Base-by-base conservation (phyloP, 208 protist genomes). In the Leishmania guyanensis region DNA sequence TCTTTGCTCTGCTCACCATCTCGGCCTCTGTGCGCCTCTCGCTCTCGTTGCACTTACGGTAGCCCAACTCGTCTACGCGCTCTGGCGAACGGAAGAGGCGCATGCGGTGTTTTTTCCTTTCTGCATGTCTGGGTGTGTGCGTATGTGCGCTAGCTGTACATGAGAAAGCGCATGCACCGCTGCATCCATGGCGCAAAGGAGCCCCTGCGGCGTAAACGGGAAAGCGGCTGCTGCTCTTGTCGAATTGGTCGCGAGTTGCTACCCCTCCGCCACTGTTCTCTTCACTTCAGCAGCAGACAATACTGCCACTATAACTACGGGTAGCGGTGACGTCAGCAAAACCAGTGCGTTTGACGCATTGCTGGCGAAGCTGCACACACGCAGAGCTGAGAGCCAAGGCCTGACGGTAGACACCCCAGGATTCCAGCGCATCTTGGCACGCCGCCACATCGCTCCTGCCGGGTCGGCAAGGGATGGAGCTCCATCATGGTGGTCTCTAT, bases 261-360 rank as follows among this genome's bases (percentile, higher is more conserved):
- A 82, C 78, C 82, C 82, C 0, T 79, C 65, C 3, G 77, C 82
- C 26, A 72, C 74, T 14, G 73, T 82, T 43, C 53, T 86, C 22
- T 82, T 86, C 66, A 29, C 82, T 39, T 48, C 39, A 9, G 39
- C 65, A 5, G 17, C n/a, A 29, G 29, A 29, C 33, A 76, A 6
- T 5, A 16, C 12, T 43, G 33, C 48, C 1, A 20, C 69, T 16
- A 12, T 22, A 0, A 33, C 43, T 16, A 12, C 39, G 1, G 20
- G 3, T 53, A 20, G 0, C 43, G 46, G 26, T 33, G 46, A 73
- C 16, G 3, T 58, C 51, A 3, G 6, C 71, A 36, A 26, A 0
- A 46, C 71, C 3, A 39, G 22, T 22, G 3, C 36, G 20, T 69
- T 56, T 17, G 75, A 70, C 5, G 10, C 60, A 33, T 54, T 56